Evolutionary conservation across 2,329 filamentous ascomycete species (phyloP).

Genomic region (Aspergillus luchuensis): DNA sequence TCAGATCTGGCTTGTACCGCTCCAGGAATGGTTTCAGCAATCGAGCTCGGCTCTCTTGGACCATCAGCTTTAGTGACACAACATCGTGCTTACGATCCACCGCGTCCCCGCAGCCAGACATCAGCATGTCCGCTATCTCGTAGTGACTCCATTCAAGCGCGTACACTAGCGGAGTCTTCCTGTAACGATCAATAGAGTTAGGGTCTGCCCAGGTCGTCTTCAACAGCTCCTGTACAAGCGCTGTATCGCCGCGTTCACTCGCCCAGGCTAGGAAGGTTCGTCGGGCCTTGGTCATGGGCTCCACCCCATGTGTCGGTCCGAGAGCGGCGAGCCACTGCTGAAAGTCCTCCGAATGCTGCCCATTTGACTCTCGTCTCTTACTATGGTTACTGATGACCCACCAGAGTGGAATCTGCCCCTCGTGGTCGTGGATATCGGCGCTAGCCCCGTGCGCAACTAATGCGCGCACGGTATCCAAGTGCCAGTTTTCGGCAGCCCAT

Average conservation of each 20-base stretch:
- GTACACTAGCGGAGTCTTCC: slow-evolving; percentile 20
- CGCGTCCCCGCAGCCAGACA: slow-evolving; percentile 2
- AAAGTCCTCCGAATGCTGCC: background rate
- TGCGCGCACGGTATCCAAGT: slow-evolving; percentile 6
- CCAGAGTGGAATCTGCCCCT: slow-evolving; percentile 19
- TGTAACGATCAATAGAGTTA: slow-evolving; percentile 18
- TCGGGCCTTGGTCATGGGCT: slow-evolving; percentile 19
- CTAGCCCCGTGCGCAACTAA: slow-evolving; percentile 11
- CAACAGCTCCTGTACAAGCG: slow-evolving; percentile 12
- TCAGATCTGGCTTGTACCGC: slow-evolving; percentile 13
- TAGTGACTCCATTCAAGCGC: slow-evolving; percentile 21
- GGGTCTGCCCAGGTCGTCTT: slow-evolving; percentile 19
- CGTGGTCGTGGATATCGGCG: slow-evolving; percentile 17
- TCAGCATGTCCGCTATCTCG: slow-evolving; percentile 16
- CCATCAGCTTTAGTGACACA: slow-evolving; percentile 17
- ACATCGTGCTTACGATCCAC: slow-evolving; percentile 7
- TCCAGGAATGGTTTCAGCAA: slow-evolving; percentile 18
- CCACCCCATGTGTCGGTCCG: slow-evolving; percentile 9
- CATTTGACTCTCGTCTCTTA: background rate
- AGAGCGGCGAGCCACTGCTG: slow-evolving; percentile 13
- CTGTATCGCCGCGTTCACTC: slow-evolving; percentile 15
- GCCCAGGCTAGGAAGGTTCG: slow-evolving; percentile 22
- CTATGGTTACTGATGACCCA: slow-evolving; percentile 15
- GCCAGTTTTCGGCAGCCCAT: slow-evolving; percentile 17
- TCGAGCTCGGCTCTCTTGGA: slow-evolving; percentile 17